These are phyloP conservation scores for Pichia sp. DNA, from an alignment of 1,139 yeast genomes.

Conservation along the genomic window DNA sequence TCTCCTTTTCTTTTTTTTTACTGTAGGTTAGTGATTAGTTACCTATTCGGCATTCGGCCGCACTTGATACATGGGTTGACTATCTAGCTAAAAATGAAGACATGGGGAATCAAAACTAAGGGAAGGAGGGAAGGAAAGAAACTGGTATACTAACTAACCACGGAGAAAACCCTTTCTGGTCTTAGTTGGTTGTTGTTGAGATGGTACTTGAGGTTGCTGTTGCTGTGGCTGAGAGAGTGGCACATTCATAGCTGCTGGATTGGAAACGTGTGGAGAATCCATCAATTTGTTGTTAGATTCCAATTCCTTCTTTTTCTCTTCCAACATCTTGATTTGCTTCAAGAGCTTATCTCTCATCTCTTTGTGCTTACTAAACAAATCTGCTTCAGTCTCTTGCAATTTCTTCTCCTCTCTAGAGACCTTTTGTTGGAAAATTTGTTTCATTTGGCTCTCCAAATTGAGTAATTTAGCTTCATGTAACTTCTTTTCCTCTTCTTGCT, in stretches of 20 bases:
- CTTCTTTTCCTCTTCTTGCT: slow-evolving; percentile 90
- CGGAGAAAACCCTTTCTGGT: slow-evolving; percentile 58
- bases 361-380: slow-evolving; percentile 88
- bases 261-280: slow-evolving; percentile 3
- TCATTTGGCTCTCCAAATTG: slow-evolving; percentile 96
- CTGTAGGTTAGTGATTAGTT: too few species aligned
- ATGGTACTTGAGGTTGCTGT: neutral
- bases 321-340: slow-evolving; percentile 81
- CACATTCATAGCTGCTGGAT: too few species aligned
- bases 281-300: slow-evolving; percentile 44
- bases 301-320: slow-evolving; percentile 81
- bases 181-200: slow-evolving; percentile 36
- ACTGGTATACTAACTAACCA: slow-evolving; percentile 20
- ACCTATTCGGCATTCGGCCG: too few species aligned
- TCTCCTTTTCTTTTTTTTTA: neutral
- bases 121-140: neutral
- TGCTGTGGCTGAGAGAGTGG: too few species aligned
- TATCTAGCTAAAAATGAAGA: slow-evolving; percentile 1
- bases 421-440: slow-evolving; percentile 92
- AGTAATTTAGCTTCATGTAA: slow-evolving; percentile 91
- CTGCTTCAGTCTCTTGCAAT: slow-evolving; percentile 95
- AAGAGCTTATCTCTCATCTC: slow-evolving; percentile 94
- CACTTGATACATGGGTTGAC: too few species aligned
- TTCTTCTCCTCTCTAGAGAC: slow-evolving; percentile 96
- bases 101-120: too few species aligned